phyloP scores from a whole-genome alignment of 2,329 filamentous ascomycete species.

The Hypoxylon sp. region DNA sequence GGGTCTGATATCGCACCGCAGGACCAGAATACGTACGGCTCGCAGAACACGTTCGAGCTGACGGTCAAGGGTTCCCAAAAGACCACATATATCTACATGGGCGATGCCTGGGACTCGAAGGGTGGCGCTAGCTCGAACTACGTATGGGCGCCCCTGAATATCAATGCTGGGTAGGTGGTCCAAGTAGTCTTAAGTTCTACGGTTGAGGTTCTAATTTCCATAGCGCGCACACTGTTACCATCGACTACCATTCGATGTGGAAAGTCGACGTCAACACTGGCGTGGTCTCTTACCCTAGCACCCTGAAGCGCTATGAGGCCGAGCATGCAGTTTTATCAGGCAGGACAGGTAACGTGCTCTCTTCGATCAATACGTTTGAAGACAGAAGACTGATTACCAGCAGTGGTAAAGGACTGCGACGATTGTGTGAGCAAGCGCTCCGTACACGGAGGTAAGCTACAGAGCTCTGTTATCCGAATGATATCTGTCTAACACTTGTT shows the following conservation, averaged over 20 bases:
- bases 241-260: slow-evolving; percentile 60
- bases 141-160: slow-evolving; percentile 58
- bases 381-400: slow-evolving; percentile 20
- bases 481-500: slow-evolving; percentile 16
- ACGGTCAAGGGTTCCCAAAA: slow-evolving; percentile 53
- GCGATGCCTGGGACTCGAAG: slow-evolving; percentile 57
- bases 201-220: neutral
- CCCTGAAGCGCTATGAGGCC: slow-evolving; percentile 56
- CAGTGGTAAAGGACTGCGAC: slow-evolving; percentile 40
- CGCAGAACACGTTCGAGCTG: slow-evolving; percentile 57
- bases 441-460: slow-evolving; percentile 41
- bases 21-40: slow-evolving; percentile 56
- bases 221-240: slow-evolving; percentile 52
- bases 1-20: slow-evolving; percentile 56
- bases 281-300: slow-evolving; percentile 53
- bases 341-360: slow-evolving; percentile 44
- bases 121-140: slow-evolving; percentile 56
- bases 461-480: neutral
- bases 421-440: slow-evolving; percentile 43
- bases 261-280: slow-evolving; percentile 58
- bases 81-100: slow-evolving; percentile 58
- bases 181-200: neutral
- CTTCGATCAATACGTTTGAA: neutral
- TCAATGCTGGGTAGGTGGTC: slow-evolving; percentile 51
- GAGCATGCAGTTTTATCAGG: slow-evolving; percentile 51